phyloP scores from a whole-genome alignment of 176 grass and related monocot species.

The Leersia perrieri region DNA sequence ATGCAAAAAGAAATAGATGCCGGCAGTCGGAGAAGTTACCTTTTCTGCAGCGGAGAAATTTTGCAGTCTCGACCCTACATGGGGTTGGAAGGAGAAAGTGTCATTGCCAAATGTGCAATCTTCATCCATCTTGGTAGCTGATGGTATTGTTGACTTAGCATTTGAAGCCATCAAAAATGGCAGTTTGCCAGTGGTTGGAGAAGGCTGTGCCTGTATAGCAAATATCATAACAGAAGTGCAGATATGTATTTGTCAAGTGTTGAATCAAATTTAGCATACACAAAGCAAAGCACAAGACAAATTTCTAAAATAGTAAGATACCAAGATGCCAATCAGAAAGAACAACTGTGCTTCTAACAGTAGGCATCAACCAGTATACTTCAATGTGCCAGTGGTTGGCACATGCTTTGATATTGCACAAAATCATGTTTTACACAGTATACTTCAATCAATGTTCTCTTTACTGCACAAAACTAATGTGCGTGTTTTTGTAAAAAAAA shows the following conservation, averaged over 20 bases:
- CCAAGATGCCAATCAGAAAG: slow-evolving; percentile 8
- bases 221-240: slow-evolving; percentile 10
- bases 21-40: slow-evolving; percentile 24
- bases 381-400: no score
- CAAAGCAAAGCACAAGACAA: slow-evolving; percentile 3
- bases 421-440: slow-evolving; percentile 21
- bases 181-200: slow-evolving; percentile 87
- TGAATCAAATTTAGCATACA: slow-evolving; percentile 4
- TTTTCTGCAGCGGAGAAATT: slow-evolving; percentile 57
- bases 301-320: slow-evolving; percentile 5
- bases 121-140: slow-evolving; percentile 15
- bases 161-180: slow-evolving; percentile 46
- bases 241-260: neutral
- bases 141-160: slow-evolving; percentile 32
- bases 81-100: slow-evolving; percentile 75
- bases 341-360: neutral
- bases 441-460: neutral
- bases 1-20: neutral
- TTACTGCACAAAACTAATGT: neutral
- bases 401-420: slow-evolving; percentile 14
- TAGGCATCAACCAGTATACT: neutral
- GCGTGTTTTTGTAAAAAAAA: neutral
- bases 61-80: slow-evolving; percentile 36
- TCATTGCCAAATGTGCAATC: slow-evolving; percentile 49
- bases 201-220: slow-evolving; percentile 62